Conservation (phyloP, 495 filamentous ascomycete species). For the Cairneyella variabilis region DNA sequence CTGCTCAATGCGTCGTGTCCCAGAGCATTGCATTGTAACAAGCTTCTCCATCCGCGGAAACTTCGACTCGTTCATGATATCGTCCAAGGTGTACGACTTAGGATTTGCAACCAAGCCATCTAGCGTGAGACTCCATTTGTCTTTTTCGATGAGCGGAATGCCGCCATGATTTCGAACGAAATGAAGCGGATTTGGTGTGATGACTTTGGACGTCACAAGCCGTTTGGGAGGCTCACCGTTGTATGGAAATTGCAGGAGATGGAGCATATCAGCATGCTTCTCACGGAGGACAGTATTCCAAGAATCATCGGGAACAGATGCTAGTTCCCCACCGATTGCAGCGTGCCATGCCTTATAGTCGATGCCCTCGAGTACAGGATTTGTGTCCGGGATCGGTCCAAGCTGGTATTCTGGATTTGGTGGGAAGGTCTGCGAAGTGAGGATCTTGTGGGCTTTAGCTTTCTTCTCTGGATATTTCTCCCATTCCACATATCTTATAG, state of each 20-base stretch:
- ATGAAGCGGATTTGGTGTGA: constrained; percentile 57
- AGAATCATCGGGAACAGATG: constrained; percentile 44
- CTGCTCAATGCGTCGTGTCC: constrained; percentile 66
- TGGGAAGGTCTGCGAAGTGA: constrained; percentile 53
- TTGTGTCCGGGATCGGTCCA: constrained; percentile 54
- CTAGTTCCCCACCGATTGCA: constrained; percentile 51
- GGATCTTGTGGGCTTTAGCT: constrained; percentile 48
- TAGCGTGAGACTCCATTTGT: constrained; percentile 46
- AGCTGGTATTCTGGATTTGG: constrained; percentile 57
- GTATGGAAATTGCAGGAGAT: constrained; percentile 67
- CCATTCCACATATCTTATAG: constrained; percentile 56
- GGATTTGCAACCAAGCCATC: constrained; percentile 55
- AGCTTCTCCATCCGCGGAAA: constrained; percentile 54
- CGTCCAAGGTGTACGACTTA: constrained; percentile 47
- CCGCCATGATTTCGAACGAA: constrained; percentile 69
- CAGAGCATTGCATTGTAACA: constrained; percentile 63
- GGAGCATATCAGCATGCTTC: constrained; percentile 62
- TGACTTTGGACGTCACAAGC: constrained; percentile 34
- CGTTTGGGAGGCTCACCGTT: constrained; percentile 60
- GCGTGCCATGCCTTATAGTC: constrained; percentile 65
- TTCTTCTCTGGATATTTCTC: constrained; percentile 66
- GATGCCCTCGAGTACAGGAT: constrained; percentile 57
- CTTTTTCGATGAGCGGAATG: constrained; percentile 56
- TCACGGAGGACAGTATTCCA: constrained; percentile 57
- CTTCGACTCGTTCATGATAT: constrained; percentile 49